Conservation (phyloP, 2,329 filamentous ascomycete species). For the Arachnomyces sp. region DNA sequence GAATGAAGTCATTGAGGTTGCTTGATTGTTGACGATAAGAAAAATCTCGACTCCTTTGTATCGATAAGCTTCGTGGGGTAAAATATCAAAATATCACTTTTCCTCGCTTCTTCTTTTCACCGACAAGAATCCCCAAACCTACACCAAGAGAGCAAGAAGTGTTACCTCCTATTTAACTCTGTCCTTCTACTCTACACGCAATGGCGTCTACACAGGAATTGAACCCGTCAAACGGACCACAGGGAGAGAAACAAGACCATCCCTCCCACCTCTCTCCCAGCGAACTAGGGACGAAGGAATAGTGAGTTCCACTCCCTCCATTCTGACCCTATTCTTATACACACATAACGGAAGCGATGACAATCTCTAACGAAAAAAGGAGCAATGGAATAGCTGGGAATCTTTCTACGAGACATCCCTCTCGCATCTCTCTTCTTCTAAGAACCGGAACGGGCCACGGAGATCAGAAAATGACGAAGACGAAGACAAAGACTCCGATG, state of each 20-base stretch:
- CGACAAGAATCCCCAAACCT: no score
- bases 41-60: conserved; percentile 4
- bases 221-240: conserved; percentile 8
- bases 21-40: conserved; percentile 15
- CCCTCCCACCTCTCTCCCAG: conserved; percentile 68
- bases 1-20: no score
- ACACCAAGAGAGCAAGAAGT: no score
- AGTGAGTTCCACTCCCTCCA: conserved; percentile 50
- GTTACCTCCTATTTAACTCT: no score
- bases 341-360: conserved; percentile 7
- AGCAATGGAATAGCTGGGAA: conserved; percentile 54
- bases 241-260: conserved; percentile 27
- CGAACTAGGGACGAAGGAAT: conserved; percentile 80
- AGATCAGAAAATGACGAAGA: conserved; percentile 4
- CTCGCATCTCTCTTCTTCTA: conserved; percentile 30
- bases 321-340: conserved; percentile 1
- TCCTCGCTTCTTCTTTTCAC: no score
- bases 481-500: conserved; percentile 53
- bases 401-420: conserved; percentile 39
- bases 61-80: no score
- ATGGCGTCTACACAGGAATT: no score
- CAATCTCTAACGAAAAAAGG: conserved; percentile 12
- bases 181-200: no score
- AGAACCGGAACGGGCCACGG: no score
- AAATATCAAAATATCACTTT: conserved; percentile 12